A percentile compares a stretch with the other conserved stretches of the same genome.
phyloP scores from a whole-genome alignment of 2,329 filamentous ascomycete species.

The Talaromyces sp. region DNA sequence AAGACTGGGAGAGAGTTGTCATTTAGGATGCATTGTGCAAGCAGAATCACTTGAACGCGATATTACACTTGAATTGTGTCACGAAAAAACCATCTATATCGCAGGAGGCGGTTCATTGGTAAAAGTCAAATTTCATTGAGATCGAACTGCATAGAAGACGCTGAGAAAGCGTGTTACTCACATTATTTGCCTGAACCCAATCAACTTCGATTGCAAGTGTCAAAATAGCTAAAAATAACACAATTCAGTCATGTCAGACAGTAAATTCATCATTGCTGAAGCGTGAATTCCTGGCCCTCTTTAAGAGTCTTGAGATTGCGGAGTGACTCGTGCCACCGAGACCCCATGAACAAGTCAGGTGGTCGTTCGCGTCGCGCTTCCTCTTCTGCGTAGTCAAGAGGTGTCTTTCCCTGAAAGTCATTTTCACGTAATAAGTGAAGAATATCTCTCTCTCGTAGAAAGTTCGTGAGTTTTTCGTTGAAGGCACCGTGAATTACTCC shows the following conservation, averaged over 20 bases:
- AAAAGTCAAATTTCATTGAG: background rate
- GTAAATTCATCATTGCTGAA: background rate
- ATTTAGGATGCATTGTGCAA: conserved; percentile 7
- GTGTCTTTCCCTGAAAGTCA: background rate
- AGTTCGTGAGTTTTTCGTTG: background rate
- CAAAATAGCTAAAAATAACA: background rate
- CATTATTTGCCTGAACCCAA: background rate
- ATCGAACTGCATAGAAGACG: background rate
- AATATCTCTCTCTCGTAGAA: background rate
- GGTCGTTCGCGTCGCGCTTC: background rate
- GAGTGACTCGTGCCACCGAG: too few relatives aligned
- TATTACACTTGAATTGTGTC: conserved; percentile 5
- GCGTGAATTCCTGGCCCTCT: background rate
- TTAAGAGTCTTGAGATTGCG: too few relatives aligned
- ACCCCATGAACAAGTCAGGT: background rate
- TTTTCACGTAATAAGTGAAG: background rate
- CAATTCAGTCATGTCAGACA: background rate
- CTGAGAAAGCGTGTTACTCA: background rate
- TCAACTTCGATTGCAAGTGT: background rate
- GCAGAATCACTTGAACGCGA: background rate
- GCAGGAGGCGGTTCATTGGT: background rate
- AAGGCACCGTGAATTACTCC: background rate
- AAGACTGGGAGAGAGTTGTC: background rate
- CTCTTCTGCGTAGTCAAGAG: background rate
- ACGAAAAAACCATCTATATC: conserved; percentile 7